A percentile compares a stretch with the other conserved stretches of the same genome.
Evolutionary conservation across 495 filamentous ascomycete species (phyloP).

Genomic region (Penicillium chermesinum): DNA sequence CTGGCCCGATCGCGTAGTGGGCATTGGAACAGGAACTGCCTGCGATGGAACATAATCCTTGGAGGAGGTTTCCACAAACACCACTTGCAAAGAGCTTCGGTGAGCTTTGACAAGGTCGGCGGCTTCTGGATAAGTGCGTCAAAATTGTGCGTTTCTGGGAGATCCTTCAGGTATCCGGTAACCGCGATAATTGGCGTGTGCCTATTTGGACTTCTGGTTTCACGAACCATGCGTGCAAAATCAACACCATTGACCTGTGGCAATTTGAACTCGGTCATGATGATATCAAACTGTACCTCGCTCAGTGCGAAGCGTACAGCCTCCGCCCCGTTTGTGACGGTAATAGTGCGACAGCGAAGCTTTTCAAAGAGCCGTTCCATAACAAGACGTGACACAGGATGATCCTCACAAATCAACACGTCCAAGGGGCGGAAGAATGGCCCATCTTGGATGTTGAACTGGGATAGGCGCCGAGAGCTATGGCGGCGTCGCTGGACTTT

Average conservation of each 20-base stretch:
- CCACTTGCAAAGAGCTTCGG: slow-evolving; percentile 74
- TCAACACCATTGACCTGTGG: slow-evolving; percentile 92
- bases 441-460: slow-evolving; percentile 74
- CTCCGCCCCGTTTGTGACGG: slow-evolving; percentile 80
- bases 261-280: slow-evolving; percentile 94
- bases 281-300: slow-evolving; percentile 91
- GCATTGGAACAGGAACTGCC: slow-evolving; percentile 52
- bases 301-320: slow-evolving; percentile 88
- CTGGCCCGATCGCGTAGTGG: slow-evolving; percentile 49
- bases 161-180: slow-evolving; percentile 95
- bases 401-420: slow-evolving; percentile 95
- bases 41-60: slow-evolving; percentile 42
- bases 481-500: slow-evolving; percentile 89
- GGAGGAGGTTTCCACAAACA: slow-evolving; percentile 89
- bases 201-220: slow-evolving; percentile 90
- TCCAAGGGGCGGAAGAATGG: slow-evolving; percentile 87
- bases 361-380: slow-evolving; percentile 97
- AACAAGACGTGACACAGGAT: slow-evolving; percentile 92
- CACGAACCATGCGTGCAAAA: slow-evolving; percentile 93
- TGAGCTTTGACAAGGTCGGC: slow-evolving; percentile 81
- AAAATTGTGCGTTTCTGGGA: slow-evolving; percentile 90
- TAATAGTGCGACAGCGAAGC: slow-evolving; percentile 90
- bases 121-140: slow-evolving; percentile 93
- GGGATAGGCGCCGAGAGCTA: slow-evolving; percentile 85
- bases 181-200: slow-evolving; percentile 93